Evolutionary conservation across 2,329 filamentous ascomycete species (phyloP).

Genomic region (Clathrospora elynae): DNA sequence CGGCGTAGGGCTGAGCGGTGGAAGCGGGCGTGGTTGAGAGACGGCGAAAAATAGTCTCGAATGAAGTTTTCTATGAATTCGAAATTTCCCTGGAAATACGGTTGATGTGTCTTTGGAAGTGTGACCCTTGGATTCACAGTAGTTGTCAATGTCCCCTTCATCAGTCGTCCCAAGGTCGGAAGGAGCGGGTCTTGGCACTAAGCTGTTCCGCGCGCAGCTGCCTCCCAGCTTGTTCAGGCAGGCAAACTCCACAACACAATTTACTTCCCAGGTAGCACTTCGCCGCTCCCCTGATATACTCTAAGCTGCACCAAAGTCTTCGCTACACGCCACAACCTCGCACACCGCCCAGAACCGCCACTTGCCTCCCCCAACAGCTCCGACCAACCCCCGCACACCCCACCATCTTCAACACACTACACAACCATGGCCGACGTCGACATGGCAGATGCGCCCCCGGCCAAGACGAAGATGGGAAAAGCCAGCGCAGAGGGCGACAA

Average conservation of each 20-base stretch:
- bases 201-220: background rate
- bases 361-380: slow-evolving; percentile 6
- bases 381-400: slow-evolving; percentile 26
- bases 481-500: slow-evolving; percentile 66
- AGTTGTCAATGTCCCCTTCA: background rate
- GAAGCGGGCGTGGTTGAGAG: slow-evolving; percentile 5
- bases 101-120: no score
- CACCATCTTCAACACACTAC: slow-evolving; percentile 25
- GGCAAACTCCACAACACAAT: no score
- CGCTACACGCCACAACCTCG: background rate
- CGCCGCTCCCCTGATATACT: slow-evolving; percentile 6
- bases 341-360: slow-evolving; percentile 2
- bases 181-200: slow-evolving; percentile 20
- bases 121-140: no score
- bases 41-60: no score
- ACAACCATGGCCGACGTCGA: slow-evolving; percentile 86
- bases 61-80: no score
- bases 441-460: slow-evolving; percentile 81
- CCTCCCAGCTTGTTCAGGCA: no score
- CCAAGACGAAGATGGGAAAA: slow-evolving; percentile 59
- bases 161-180: slow-evolving; percentile 5
- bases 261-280: no score
- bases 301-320: slow-evolving; percentile 9
- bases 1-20: slow-evolving; percentile 26
- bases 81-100: no score